A percentile compares a stretch with the other conserved stretches of the same genome.
Evolutionary conservation across 148 eudicot genomes (phyloP).

Genomic region (Dysphania ambrosioides): DNA sequence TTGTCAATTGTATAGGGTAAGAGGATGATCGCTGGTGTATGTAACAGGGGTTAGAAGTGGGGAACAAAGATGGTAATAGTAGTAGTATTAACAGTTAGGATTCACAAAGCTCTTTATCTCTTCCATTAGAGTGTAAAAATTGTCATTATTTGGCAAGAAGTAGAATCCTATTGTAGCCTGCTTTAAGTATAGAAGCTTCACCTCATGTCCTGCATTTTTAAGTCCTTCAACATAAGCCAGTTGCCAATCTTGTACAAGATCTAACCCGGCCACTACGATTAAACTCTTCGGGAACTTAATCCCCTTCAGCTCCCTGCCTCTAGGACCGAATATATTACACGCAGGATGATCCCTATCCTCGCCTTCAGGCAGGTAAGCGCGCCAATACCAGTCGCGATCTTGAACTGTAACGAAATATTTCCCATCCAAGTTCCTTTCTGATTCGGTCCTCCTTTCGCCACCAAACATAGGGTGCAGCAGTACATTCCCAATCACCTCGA

Average conservation of each 20-base stretch:
- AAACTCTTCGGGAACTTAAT: constrained; percentile 52
- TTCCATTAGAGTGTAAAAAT: constrained; percentile 60
- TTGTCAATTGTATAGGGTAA: constrained; percentile 27
- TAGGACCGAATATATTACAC: constrained; percentile 74
- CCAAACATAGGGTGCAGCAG: constrained; percentile 74
- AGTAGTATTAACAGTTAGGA: constrained; percentile 37
- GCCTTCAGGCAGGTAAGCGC: constrained; percentile 71
- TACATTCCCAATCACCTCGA: constrained; percentile 59
- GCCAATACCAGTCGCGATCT: constrained; percentile 93
- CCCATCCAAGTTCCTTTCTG: constrained; percentile 61
- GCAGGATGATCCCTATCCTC: constrained; percentile 85
- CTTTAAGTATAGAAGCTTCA: constrained; percentile 46
- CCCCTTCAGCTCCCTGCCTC: constrained; percentile 35
- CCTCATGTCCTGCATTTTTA: constrained; percentile 43
- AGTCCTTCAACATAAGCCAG: constrained; percentile 65
- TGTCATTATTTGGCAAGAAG: constrained; percentile 79
- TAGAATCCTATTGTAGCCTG: constrained; percentile 87
- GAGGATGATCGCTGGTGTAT: constrained; percentile 7
- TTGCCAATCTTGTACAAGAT: constrained; percentile 85
- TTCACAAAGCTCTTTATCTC: constrained; percentile 58
- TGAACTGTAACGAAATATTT: constrained; percentile 68
- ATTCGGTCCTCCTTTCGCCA: constrained; percentile 55
- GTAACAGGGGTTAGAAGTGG: background rate
- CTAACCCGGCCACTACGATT: constrained; percentile 71
- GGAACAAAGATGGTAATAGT: too few relatives aligned